Percentiles rank a stretch among this genome's conserved stretches.
Evolutionary conservation across 805 yeast species (phyloP).

Genomic region (Jamesozyma spencerorum): DNA sequence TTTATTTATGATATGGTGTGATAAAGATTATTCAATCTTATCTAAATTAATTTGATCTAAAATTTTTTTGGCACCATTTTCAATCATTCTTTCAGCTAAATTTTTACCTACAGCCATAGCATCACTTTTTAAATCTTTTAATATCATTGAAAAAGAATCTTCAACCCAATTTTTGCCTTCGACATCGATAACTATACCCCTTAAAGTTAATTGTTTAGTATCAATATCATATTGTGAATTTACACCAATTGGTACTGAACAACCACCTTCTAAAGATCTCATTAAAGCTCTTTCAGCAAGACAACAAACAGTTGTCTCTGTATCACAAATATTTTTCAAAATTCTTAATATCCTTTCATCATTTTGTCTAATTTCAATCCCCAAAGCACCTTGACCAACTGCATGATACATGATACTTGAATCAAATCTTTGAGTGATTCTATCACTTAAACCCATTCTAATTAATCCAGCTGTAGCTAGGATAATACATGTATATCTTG

Average conservation of each 20-base stretch:
- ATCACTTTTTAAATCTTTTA: slow-evolving; percentile 40
- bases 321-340: slow-evolving; percentile 56
- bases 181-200: slow-evolving; percentile 72
- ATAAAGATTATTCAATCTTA: slow-evolving; percentile 36
- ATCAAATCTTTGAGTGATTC: slow-evolving; percentile 66
- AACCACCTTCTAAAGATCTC: slow-evolving; percentile 91
- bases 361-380: slow-evolving; percentile 72
- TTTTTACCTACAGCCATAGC: slow-evolving; percentile 61
- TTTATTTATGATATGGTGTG: too few species aligned
- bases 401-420: slow-evolving; percentile 85
- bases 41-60: slow-evolving; percentile 71
- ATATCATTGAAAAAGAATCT: slow-evolving; percentile 31
- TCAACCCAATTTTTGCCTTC: slow-evolving; percentile 71
- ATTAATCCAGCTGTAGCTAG: slow-evolving; percentile 88
- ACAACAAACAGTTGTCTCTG: slow-evolving; percentile 63
- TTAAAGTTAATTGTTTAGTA: slow-evolving; percentile 41
- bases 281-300: slow-evolving; percentile 80
- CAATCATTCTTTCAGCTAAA: slow-evolving; percentile 58
- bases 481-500: slow-evolving; percentile 62
- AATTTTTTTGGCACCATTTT: slow-evolving; percentile 74
- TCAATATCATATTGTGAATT: slow-evolving; percentile 44
- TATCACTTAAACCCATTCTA: slow-evolving; percentile 58
- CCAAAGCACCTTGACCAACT: slow-evolving; percentile 98
- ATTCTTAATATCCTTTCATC: slow-evolving; percentile 53
- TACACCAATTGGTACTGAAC: slow-evolving; percentile 96